Conservation (phyloP, 805 yeast species). For the Zygotorulaspora chibaensis region DNA sequence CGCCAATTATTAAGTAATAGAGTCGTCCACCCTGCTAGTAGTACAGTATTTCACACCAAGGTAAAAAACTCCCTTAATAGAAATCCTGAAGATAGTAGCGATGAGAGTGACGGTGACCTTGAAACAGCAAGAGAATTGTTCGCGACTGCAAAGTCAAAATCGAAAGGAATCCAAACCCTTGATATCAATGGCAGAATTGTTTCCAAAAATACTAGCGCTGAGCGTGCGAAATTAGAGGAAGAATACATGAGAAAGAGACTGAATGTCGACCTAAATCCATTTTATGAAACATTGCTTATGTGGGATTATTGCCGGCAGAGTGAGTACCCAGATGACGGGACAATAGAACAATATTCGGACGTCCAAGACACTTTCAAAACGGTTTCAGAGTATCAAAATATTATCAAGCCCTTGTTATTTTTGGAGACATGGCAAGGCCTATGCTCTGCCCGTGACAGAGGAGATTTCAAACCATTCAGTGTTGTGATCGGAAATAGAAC, state of each 20-base stretch:
- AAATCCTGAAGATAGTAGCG: slow-evolving; percentile 37
- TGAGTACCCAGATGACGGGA: slow-evolving; percentile 56
- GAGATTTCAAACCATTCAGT: slow-evolving; percentile 53
- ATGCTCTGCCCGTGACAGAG: slow-evolving; percentile 62
- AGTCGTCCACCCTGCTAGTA: slow-evolving; percentile 46
- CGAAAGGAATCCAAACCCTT: slow-evolving; percentile 33
- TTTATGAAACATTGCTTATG: slow-evolving; percentile 60
- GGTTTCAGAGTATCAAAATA: slow-evolving; percentile 60
- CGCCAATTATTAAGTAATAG: slow-evolving; percentile 30
- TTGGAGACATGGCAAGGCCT: slow-evolving; percentile 94
- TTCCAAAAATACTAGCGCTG: slow-evolving; percentile 38
- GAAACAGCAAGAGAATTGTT: slow-evolving; percentile 36
- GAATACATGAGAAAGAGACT: slow-evolving; percentile 75
- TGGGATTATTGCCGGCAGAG: slow-evolving; percentile 68
- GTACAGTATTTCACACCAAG: slow-evolving; percentile 46
- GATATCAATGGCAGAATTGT: slow-evolving; percentile 41
- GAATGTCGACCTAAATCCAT: slow-evolving; percentile 70
- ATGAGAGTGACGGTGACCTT: slow-evolving; percentile 40
- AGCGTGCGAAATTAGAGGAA: slow-evolving; percentile 53
- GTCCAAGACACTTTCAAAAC: slow-evolving; percentile 55
- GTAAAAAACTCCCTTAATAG: slow-evolving; percentile 21
- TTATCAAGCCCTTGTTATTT: slow-evolving; percentile 75
- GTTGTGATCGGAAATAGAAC: slow-evolving; percentile 74
- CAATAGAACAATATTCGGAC: slow-evolving; percentile 36
- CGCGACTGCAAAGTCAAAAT: slow-evolving; percentile 32